phyloP scores from a whole-genome alignment of 2,329 filamentous ascomycete species.

The Aureobasidium sp. region DNA sequence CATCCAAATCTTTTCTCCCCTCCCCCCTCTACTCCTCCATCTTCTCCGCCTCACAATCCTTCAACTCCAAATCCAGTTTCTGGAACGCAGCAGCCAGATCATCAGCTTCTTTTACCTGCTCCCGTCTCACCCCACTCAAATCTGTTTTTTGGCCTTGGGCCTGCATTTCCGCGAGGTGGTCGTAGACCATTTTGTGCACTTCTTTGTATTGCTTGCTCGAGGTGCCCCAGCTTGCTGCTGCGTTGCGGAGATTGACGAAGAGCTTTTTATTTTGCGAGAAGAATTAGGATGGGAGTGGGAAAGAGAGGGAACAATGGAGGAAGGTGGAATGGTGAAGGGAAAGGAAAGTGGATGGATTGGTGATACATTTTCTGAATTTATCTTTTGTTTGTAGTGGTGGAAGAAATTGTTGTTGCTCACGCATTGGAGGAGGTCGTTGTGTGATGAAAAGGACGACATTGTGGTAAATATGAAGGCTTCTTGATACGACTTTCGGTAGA shows the following conservation, averaged over 20 bases:
- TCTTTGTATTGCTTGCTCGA: slow-evolving; percentile 26
- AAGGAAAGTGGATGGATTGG: background rate
- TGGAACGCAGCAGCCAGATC: background rate
- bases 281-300: background rate
- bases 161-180: slow-evolving; percentile 28
- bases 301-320: background rate
- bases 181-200: slow-evolving; percentile 26
- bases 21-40: background rate
- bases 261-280: slow-evolving; percentile 22
- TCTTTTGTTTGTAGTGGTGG: slow-evolving; percentile 4
- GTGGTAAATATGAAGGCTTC: background rate
- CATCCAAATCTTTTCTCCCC: no score
- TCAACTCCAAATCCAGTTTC: slow-evolving; percentile 12
- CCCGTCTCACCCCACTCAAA: slow-evolving; percentile 17
- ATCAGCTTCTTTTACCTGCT: background rate
- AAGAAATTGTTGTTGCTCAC: slow-evolving; percentile 1
- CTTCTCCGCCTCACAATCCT: background rate
- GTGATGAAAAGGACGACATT: background rate
- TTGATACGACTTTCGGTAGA: background rate
- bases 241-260: slow-evolving; percentile 30
- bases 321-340: background rate
- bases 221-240: slow-evolving; percentile 30
- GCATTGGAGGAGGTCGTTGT: slow-evolving; percentile 6
- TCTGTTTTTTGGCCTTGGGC: slow-evolving; percentile 22
- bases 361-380: background rate